Base-by-base conservation (phyloP, 352 stramenopile species). In the Phytophthora brassicae region DNA sequence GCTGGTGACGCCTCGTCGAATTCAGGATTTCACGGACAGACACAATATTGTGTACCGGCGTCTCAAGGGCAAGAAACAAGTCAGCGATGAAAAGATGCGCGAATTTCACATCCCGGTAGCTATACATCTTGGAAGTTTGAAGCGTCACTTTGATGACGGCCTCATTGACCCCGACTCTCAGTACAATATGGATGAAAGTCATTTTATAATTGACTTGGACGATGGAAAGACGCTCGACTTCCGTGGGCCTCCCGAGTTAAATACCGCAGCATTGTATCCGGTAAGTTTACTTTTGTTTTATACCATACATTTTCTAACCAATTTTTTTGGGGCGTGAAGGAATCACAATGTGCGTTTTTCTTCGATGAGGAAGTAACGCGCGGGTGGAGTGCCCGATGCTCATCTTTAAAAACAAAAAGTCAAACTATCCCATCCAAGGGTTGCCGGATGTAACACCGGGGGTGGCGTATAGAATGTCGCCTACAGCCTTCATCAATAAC, bases 1-100 rank as follows among this genome's bases (percentile, higher is more conserved):
- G 31, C 16, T 55, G 22, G 48, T 36, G 3, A 45, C 48, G 7
- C 11, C 33, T 35, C 31, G 31, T 38, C 31, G 31, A 9, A 16
- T 38, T 16, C 48, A 55, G 35, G 48, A 55, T 16, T 55, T 55
- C 13, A 55, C 48, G 12, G 48, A 55, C 6, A 39, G 45, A 2
- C 24, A 44, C 26, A 57, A 64, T 22, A 48, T 68, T 28, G 38
- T 47, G 7, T 53, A 58, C 39, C 22, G 50, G 6, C 33, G 35
- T 20, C 19, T 45, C 22, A 54, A 47, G 28, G 17, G 33, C 26
- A 54, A 64, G 23, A 59, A 50, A 13, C 48, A 65, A 35, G 48
- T 58, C 2, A 65, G 57, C 28, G 16, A 44, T 4, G 31, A 1
- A 7, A 54, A 58, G 31, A n/a, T 36, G 57, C 6, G 7, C 1